These are phyloP conservation scores for Kodamaea neixiangensis DNA, from an alignment of 805 yeast genomes.

Conservation along the genomic window DNA sequence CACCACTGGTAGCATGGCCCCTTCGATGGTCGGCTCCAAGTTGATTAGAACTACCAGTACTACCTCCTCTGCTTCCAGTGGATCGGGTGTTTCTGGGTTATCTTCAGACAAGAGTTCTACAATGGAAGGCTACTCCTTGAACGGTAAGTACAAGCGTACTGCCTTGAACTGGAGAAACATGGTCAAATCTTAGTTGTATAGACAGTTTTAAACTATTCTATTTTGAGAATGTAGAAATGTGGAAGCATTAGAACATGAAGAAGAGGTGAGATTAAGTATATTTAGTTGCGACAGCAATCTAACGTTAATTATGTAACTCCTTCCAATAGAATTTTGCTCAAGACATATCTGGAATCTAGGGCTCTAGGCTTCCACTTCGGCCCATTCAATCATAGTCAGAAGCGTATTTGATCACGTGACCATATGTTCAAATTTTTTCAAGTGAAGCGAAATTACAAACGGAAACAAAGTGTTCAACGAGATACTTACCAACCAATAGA, in stretches of 20 bases:
- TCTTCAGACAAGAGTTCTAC: conserved; percentile 23
- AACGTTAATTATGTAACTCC: no score
- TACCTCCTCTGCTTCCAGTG: conserved; percentile 25
- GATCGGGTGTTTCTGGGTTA: conserved; percentile 29
- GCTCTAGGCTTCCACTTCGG: no score
- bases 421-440: conserved; percentile 6
- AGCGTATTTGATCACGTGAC: conserved; percentile 7
- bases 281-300: no score
- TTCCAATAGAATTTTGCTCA: no score
- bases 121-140: conserved; percentile 11
- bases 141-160: conserved; percentile 28
- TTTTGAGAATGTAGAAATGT: no score
- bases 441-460: not conserved
- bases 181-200: conserved; percentile 13
- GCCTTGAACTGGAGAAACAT: conserved; percentile 41
- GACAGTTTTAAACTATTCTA: not conserved
- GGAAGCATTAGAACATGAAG: no score
- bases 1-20: conserved; percentile 10
- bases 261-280: no score
- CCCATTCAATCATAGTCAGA: no score
- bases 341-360: no score
- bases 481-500: not conserved
- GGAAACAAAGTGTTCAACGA: not conserved
- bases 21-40: conserved; percentile 21
- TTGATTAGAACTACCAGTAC: conserved; percentile 24